phyloP scores from a whole-genome alignment of 1,284 basidiomycete genomes.

The Melampsora larici-populina region DNA sequence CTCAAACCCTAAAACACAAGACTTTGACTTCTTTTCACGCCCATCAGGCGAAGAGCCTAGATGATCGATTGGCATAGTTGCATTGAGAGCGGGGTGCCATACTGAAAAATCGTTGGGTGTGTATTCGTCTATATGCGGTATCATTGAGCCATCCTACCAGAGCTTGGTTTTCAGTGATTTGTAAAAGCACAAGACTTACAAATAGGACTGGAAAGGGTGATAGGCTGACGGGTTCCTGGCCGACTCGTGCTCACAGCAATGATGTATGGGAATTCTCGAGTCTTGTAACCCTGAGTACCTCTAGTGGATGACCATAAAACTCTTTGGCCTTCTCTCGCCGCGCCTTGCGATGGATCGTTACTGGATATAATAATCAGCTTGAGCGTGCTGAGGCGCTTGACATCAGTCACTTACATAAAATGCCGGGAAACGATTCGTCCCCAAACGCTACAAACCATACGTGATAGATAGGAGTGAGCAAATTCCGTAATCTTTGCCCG shows the following conservation, averaged over 20 bases:
- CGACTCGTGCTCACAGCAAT: slow-evolving; percentile 35
- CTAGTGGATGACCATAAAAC: slow-evolving; percentile 42
- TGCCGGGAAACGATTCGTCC: slow-evolving; percentile 31
- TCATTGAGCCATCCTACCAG: not conserved
- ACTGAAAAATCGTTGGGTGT: slow-evolving; percentile 33
- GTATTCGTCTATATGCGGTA: slow-evolving; percentile 34
- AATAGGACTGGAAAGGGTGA: slow-evolving; percentile 24
- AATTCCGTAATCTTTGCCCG: no score
- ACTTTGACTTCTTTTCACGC: not conserved
- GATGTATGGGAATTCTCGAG: slow-evolving; percentile 13
- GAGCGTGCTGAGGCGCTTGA: not conserved
- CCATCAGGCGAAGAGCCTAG: slow-evolving; percentile 16
- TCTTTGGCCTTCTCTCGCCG: slow-evolving; percentile 1
- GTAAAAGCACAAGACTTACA: slow-evolving; percentile 13
- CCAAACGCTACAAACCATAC: slow-evolving; percentile 24
- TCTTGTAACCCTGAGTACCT: slow-evolving; percentile 9
- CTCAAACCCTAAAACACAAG: slow-evolving; percentile 40
- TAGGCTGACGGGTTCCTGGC: not conserved
- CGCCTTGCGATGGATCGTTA: slow-evolving; percentile 15
- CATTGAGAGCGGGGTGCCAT: slow-evolving; percentile 34
- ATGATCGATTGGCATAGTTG: slow-evolving; percentile 35
- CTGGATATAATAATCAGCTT: slow-evolving; percentile 5
- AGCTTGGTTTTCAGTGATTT: not conserved
- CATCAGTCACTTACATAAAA: slow-evolving; percentile 32
- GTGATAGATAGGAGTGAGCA: no score